A percentile compares a stretch with the other conserved stretches of the same genome.
Evolutionary conservation across 2,329 filamentous ascomycete genomes (phyloP).

Genomic region (Neofusicoccum cordaticola): DNA sequence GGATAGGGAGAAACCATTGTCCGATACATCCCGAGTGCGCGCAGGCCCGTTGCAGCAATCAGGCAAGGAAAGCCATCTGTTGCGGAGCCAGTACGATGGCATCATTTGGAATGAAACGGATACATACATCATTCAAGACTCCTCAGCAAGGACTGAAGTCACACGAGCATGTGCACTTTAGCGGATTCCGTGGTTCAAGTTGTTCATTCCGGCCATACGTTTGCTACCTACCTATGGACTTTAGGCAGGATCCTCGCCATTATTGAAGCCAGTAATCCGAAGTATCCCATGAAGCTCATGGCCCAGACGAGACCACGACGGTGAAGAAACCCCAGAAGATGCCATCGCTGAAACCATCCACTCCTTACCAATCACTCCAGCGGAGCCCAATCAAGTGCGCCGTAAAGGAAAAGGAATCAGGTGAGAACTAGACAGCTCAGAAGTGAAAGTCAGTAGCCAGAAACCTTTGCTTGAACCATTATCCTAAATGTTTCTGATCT

Average conservation of each 20-base stretch:
- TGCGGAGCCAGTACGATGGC: no score
- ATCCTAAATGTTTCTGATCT: not conserved
- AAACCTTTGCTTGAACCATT: not conserved
- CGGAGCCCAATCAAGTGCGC: not conserved
- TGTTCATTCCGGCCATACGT: not conserved
- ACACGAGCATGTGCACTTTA: not conserved
- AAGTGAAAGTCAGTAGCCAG: constrained; percentile 6
- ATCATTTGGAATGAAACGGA: not conserved
- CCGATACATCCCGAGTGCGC: not conserved
- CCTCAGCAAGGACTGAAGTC: not conserved
- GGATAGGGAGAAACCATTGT: not conserved
- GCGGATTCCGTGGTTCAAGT: not conserved
- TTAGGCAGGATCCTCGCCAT: not conserved
- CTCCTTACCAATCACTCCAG: constrained; percentile 4
- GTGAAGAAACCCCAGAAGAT: not conserved
- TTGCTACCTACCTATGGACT: constrained; percentile 4
- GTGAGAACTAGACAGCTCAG: constrained; percentile 2
- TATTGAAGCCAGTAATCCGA: not conserved
- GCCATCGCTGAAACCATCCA: not conserved
- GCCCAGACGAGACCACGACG: not conserved
- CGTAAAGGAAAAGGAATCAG: not conserved
- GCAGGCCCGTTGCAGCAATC: not conserved
- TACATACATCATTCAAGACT: not conserved
- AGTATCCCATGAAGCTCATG: not conserved
- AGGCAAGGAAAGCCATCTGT: not conserved